Conservation (phyloP, 148 eudicot species). For the Simmondsia chinensis region DNA sequence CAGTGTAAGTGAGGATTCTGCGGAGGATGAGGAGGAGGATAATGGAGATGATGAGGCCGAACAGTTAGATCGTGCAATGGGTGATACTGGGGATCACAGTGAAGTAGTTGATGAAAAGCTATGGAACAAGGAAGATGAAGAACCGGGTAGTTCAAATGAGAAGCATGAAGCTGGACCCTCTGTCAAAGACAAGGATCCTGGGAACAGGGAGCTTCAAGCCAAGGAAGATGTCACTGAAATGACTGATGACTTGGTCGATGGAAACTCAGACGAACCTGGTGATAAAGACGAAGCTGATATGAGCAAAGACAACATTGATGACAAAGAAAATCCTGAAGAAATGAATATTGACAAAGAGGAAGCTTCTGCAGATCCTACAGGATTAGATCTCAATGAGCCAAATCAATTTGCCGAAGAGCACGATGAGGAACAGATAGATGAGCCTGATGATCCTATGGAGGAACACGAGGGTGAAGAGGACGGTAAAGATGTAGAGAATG, state of each 20-base stretch:
- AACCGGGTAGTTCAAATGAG: conserved; percentile 41
- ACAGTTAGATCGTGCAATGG: conserved; percentile 66
- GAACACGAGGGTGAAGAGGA: conserved; percentile 35
- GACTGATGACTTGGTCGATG: conserved; percentile 33
- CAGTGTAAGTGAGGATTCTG: conserved; percentile 85
- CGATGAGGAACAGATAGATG: conserved; percentile 38
- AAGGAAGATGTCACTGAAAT: conserved; percentile 55
- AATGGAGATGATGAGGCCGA: conserved; percentile 38
- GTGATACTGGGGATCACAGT: conserved; percentile 54
- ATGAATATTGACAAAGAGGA: conserved; percentile 58
- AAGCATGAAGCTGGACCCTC: conserved; percentile 70
- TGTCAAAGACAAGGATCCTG: conserved; percentile 43
- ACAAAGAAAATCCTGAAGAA: conserved; percentile 33
- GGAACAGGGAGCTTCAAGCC: conserved; percentile 69
- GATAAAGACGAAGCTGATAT: conserved; percentile 30
- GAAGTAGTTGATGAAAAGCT: conserved; percentile 67
- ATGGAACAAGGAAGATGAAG: conserved; percentile 52
- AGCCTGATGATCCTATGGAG: conserved; percentile 33
- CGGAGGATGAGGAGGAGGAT: conserved; percentile 30
- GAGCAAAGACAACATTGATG: conserved; percentile 31
- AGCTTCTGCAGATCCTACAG: conserved; percentile 44
- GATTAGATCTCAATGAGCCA: conserved; percentile 46
- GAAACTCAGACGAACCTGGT: conserved; percentile 29
- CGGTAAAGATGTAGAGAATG: conserved; percentile 24
- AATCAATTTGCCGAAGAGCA: conserved; percentile 36